Conservation (phyloP, 495 filamentous ascomycete genomes). For the Neurospora sublineolata region DNA sequence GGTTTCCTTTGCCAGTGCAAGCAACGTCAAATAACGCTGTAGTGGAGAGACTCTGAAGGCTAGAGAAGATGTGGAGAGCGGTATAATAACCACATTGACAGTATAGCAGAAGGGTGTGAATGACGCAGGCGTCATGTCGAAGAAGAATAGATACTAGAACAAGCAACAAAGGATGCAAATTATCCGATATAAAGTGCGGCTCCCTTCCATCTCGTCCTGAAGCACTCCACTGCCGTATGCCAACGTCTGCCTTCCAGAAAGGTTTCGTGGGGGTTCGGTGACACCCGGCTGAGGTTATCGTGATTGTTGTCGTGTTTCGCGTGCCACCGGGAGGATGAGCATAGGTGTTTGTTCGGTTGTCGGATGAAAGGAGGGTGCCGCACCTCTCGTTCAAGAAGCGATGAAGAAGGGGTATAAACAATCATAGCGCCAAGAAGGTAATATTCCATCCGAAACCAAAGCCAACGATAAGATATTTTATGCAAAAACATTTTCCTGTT, state of each 20-base stretch:
- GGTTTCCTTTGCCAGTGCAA: too few species aligned
- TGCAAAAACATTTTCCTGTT: not conserved
- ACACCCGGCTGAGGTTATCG: not conserved
- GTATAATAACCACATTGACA: not conserved
- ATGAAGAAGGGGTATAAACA: not conserved
- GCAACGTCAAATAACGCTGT: too few species aligned
- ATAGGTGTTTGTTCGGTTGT: not conserved
- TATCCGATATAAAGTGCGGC: not conserved
- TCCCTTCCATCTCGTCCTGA: not conserved
- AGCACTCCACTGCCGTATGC: not conserved
- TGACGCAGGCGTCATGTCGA: not conserved
- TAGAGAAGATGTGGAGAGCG: too few species aligned
- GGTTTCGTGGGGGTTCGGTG: not conserved
- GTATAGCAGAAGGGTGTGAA: not conserved
- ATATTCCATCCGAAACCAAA: not conserved
- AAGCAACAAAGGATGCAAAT: not conserved
- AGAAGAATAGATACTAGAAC: not conserved
- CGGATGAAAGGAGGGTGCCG: not conserved
- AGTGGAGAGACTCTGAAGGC: too few species aligned
- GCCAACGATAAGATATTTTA: not conserved
- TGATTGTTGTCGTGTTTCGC: not conserved
- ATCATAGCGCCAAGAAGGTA: not conserved
- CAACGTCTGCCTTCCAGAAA: not conserved
- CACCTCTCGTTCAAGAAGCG: not conserved
- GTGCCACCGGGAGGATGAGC: not conserved